phyloP scores from a whole-genome alignment of 140 eudicot genomes.

The Ambrosia hybrid region DNA sequence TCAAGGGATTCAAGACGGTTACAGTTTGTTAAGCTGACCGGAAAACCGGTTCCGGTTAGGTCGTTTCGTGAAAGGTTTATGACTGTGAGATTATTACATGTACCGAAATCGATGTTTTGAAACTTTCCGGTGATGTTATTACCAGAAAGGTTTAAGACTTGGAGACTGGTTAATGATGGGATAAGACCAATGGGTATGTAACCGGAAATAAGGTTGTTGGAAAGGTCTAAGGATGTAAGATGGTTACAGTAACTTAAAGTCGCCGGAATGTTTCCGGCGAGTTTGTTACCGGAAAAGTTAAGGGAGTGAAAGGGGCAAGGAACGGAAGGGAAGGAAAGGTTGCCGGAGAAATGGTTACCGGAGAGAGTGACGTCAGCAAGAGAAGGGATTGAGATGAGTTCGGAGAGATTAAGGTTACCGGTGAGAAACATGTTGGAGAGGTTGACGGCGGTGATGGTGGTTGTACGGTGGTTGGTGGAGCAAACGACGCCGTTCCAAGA shows the following conservation, averaged over 20 bases:
- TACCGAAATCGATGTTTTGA: conserved; percentile 49
- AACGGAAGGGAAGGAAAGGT: conserved; percentile 46
- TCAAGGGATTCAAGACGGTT: conserved; percentile 51
- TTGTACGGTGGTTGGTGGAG: conserved; percentile 20
- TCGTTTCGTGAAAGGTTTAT: conserved; percentile 56
- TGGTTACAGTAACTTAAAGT: conserved; percentile 52
- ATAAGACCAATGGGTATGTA: conserved; percentile 43
- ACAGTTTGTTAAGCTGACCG: conserved; percentile 56
- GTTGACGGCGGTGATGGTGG: conserved; percentile 41
- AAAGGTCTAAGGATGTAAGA: conserved; percentile 52
- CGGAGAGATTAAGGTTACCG: conserved; percentile 58
- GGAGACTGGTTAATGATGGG: conserved; percentile 19
- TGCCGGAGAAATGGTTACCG: conserved; percentile 73
- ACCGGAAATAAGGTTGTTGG: conserved; percentile 46
- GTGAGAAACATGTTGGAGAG: conserved; percentile 44
- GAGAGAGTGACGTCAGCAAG: conserved; percentile 44
- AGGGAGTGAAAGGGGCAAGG: conserved; percentile 49
- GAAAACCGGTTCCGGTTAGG: conserved; percentile 59
- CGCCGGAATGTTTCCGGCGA: conserved; percentile 47
- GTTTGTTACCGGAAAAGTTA: conserved; percentile 57
- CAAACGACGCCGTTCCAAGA: conserved; percentile 74
- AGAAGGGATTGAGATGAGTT: conserved; percentile 48
- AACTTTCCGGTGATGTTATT: conserved; percentile 66
- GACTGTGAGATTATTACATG: conserved; percentile 55
- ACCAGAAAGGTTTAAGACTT: conserved; percentile 60